A percentile compares a stretch with the other conserved stretches of the same genome.
Conservation (phyloP, 140 eudicot species). For the Stevia rebaudiana region DNA sequence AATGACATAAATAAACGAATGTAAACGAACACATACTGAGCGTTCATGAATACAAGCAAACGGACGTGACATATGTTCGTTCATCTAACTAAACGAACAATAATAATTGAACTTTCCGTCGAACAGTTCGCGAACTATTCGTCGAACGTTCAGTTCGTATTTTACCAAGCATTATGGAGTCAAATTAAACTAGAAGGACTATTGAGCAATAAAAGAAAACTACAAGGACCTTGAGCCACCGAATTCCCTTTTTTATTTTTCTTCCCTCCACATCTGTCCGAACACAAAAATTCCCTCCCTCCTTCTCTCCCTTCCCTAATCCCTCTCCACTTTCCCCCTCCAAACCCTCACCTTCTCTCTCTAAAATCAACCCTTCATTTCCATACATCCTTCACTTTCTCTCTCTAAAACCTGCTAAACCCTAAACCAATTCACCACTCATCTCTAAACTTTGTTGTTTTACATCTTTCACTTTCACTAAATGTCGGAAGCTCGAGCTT, state of each 20-base stretch:
- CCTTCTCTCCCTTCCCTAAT: conserved; percentile 26
- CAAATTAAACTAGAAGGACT: conserved; percentile 11
- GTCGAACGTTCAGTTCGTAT: too few relatives aligned
- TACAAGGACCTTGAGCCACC: conserved; percentile 11
- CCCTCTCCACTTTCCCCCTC: conserved; percentile 19
- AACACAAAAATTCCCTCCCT: conserved; percentile 64
- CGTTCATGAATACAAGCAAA: too few relatives aligned
- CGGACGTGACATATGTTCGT: too few relatives aligned
- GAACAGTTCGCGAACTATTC: too few relatives aligned
- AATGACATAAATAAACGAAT: too few relatives aligned
- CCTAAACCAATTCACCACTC: conserved; percentile 12
- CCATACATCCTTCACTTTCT: conserved; percentile 25
- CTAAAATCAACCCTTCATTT: conserved; percentile 29
- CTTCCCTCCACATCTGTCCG: conserved; percentile 79
- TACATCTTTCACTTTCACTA: neutral
- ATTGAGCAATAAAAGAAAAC: neutral
- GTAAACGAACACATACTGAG: too few relatives aligned
- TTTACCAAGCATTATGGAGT: neutral
- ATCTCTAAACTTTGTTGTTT: neutral
- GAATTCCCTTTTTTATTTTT: conserved; percentile 1
- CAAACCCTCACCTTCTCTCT: conserved; percentile 41
- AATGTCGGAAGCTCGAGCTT: conserved; percentile 47
- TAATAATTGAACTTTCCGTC: too few relatives aligned
- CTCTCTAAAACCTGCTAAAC: conserved; percentile 26
- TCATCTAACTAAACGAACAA: too few relatives aligned